These are phyloP conservation scores for Mortierella polycephala DNA, from an alignment of 371 early-diverging fungal species.

Conservation along the genomic window DNA sequence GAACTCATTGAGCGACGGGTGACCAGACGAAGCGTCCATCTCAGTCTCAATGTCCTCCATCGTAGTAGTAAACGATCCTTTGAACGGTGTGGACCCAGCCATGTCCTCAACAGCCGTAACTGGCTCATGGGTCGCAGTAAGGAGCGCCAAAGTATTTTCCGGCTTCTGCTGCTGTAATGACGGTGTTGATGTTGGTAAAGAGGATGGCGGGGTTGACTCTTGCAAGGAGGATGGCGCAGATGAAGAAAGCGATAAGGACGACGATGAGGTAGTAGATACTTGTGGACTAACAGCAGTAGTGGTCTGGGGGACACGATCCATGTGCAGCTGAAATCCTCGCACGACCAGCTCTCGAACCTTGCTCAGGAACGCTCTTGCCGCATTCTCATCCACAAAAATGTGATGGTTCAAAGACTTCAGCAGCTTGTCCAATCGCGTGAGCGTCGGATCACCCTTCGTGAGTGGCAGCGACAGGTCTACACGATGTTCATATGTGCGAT, in stretches of 20 bases:
- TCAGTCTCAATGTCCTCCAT: too few relatives aligned
- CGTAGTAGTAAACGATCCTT: too few relatives aligned
- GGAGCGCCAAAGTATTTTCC: neutral
- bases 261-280: neutral
- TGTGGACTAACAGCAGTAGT: neutral
- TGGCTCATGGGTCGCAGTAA: too few relatives aligned
- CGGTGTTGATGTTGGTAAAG: neutral
- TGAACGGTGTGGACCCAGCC: too few relatives aligned
- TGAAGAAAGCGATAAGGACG: neutral
- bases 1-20: too few relatives aligned
- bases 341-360: conserved; percentile 52
- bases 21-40: too few relatives aligned
- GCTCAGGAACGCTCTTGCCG: conserved; percentile 54
- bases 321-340: conserved; percentile 31
- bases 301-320: neutral
- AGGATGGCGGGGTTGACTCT: neutral
- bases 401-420: conserved; percentile 58
- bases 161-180: neutral
- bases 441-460: conserved; percentile 14
- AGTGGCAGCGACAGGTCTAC: conserved; percentile 38
- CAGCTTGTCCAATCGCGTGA: conserved; percentile 60
- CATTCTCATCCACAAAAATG: conserved; percentile 54
- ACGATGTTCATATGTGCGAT: conserved; percentile 67
- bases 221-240: neutral
- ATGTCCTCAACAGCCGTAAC: too few relatives aligned